Conservation (phyloP, 23 red algal genomes). For the Cyanidiococcus yangmingshanensis region DNA sequence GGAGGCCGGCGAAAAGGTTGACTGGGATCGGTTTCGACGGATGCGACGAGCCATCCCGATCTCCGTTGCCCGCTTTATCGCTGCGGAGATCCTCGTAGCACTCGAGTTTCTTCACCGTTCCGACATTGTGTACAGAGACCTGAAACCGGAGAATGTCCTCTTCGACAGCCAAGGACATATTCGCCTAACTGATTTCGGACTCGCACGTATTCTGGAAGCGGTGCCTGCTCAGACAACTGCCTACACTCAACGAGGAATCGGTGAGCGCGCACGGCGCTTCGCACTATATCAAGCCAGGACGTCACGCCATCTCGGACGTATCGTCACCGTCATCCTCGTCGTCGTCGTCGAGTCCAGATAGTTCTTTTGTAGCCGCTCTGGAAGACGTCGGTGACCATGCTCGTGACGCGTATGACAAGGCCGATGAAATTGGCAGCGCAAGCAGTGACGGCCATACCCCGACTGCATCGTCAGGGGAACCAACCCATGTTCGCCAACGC, state of each 20-base stretch:
- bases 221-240: not conserved
- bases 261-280: not conserved
- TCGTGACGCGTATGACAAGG: not conserved
- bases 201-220: slow-evolving; percentile 23
- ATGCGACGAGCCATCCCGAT: slow-evolving; percentile 38
- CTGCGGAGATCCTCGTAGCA: slow-evolving; percentile 66
- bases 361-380: not conserved
- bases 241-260: not conserved
- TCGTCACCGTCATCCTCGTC: slow-evolving; percentile 13
- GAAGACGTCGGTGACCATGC: not conserved
- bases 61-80: slow-evolving; percentile 48
- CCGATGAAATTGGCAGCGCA: not conserved
- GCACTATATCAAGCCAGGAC: slow-evolving; percentile 7
- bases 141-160: slow-evolving; percentile 84
- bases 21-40: slow-evolving; percentile 9
- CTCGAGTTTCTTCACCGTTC: slow-evolving; percentile 64
- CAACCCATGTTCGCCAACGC: slow-evolving; percentile 17
- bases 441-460: not conserved
- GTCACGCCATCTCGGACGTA: not conserved
- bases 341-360: not conserved
- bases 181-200: slow-evolving; percentile 66
- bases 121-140: slow-evolving; percentile 77
- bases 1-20: slow-evolving; percentile 6
- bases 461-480: not conserved
- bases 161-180: slow-evolving; percentile 58